phyloP scores from a whole-genome alignment of 192 early-diverging fungal species.

The Podila horticola region DNA sequence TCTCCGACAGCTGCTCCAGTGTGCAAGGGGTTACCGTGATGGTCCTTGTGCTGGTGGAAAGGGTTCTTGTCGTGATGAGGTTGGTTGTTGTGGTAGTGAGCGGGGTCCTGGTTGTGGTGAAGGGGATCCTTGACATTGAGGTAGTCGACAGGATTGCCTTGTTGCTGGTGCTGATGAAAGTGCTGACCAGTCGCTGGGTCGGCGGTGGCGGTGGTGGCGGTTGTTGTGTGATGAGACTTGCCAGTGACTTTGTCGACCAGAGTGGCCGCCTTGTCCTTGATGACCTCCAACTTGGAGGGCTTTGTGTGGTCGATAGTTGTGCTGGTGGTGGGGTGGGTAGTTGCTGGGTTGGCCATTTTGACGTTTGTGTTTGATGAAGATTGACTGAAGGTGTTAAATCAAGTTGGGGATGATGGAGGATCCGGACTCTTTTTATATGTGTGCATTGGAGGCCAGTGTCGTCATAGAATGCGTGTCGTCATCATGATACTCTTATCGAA shows the following conservation, averaged over 20 bases:
- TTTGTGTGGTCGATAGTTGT: constrained; percentile 11
- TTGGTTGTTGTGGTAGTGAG: not conserved
- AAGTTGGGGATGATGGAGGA: not conserved
- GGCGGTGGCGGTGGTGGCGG: not conserved
- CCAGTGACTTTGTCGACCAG: constrained; percentile 32
- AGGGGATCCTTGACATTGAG: not conserved
- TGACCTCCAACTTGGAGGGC: constrained; percentile 29
- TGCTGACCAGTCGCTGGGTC: not conserved
- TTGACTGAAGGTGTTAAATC: not conserved
- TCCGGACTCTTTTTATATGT: not conserved
- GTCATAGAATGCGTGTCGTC: not conserved
- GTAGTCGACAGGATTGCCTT: not conserved
- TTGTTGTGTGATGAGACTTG: constrained; percentile 10
- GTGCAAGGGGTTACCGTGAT: constrained; percentile 12
- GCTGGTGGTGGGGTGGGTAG: constrained; percentile 6
- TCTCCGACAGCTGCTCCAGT: constrained; percentile 17
- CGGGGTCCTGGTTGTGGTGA: not conserved
- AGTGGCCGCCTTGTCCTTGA: constrained; percentile 30
- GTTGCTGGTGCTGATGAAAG: not conserved
- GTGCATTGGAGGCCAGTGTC: no score
- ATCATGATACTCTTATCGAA: not conserved
- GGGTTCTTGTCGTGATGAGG: not conserved
- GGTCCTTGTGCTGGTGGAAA: not conserved
- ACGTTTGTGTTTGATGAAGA: not conserved
- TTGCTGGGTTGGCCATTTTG: constrained; percentile 16